Conservation (phyloP, 2,329 filamentous ascomycete genomes). For the Pseudogymnoascus sp. region DNA sequence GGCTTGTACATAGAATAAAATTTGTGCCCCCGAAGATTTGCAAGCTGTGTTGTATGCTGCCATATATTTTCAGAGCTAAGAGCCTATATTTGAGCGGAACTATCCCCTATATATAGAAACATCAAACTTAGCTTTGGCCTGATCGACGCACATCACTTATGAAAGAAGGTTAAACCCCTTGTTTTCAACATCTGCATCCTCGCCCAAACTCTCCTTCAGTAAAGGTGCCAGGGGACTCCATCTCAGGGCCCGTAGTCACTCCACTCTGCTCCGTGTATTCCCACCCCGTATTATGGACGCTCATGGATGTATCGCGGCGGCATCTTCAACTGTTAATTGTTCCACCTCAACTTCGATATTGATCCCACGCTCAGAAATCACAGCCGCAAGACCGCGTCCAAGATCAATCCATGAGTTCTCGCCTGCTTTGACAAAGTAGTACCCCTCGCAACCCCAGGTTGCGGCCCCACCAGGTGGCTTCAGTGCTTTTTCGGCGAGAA, state of each 20-base stretch:
- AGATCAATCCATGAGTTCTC: constrained; percentile 44
- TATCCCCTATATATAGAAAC: background rate
- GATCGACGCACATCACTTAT: background rate
- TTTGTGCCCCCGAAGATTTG: background rate
- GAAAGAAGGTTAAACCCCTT: background rate
- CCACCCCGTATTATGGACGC: constrained; percentile 15
- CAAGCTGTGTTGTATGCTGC: background rate
- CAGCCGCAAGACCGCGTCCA: constrained; percentile 36
- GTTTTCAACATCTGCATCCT: background rate
- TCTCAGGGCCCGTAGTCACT: constrained; percentile 12
- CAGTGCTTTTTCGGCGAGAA: constrained; percentile 45
- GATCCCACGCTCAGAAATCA: constrained; percentile 41
- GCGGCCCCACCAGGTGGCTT: constrained; percentile 30
- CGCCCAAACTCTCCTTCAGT: background rate
- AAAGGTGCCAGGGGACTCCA: constrained; percentile 12
- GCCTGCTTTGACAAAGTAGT: constrained; percentile 51
- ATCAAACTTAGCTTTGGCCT: background rate
- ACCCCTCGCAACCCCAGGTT: constrained; percentile 45
- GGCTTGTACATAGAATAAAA: constrained; percentile 6
- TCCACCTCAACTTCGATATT: constrained; percentile 26
- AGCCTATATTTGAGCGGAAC: background rate
- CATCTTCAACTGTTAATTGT: constrained; percentile 14
- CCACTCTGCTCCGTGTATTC: constrained; percentile 16
- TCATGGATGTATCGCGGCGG: constrained; percentile 15
- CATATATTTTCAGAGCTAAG: background rate